Base-by-base conservation (phyloP, 768 basidiomycete species). In the Asterophora lycoperdoides region DNA sequence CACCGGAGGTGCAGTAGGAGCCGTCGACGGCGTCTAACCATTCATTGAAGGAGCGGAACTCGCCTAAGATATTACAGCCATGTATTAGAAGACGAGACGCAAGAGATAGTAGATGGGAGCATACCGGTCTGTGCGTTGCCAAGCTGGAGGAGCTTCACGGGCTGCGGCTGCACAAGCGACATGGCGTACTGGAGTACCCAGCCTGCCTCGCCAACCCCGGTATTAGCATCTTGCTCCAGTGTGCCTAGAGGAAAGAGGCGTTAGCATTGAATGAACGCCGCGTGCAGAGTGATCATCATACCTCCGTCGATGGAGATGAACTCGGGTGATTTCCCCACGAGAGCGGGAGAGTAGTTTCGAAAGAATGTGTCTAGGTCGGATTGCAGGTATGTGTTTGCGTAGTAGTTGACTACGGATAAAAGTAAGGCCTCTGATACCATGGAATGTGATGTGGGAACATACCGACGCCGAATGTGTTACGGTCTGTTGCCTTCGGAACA, bases 181-280 rank as follows among this genome's bases (percentile, higher is more conserved):
- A 78, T 75, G 20, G 67, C 63, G 46, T 75, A 77, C 53, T 77
- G 64, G 6, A 79, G 59, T 49, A 75, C 74, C 46, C 75, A 68
- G 40, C 70, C 67, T 28, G 66, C 66, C 51, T 78, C 77, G 17
- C 67, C 71, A 46, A 73, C 69, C 46, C 49, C 50, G 14, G 60
- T 52, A 8, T 50, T 48, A 5, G 52, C 33, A 32, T 60, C 55
- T 26, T 56, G 40, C 23, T 23, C 23, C 23, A 23, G 23, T 23
- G 23, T 23, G 23, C 23, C 6, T 23, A 6, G 3, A 23, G 23
- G 23, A 23, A 23, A 23, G 6, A 23, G 3, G 23, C 3, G 23
- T 23, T 23, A 23, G 23, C 6, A 23, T 23, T 23, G n/a, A 23
- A 23, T 23, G 23, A 23, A 23, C 3, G 23, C 23, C 23, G 23